Evolutionary conservation across 1,139 yeast species (phyloP).

Genomic region (Blastobotrys petasosporus): DNA sequence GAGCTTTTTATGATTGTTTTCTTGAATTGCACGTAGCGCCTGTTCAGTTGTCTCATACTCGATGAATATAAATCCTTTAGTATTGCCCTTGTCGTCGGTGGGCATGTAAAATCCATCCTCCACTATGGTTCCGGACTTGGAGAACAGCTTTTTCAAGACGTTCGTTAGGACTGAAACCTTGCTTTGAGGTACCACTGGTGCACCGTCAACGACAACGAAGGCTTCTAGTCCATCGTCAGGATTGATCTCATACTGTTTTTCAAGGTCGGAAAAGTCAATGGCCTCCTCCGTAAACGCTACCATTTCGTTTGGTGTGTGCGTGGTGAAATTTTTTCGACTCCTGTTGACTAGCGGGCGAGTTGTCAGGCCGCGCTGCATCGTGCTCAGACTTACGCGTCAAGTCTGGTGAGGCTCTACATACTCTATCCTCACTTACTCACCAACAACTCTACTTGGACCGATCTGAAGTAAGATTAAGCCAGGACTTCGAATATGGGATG

Average conservation of each 20-base stretch:
- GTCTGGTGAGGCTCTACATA: no score
- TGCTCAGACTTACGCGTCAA: no score
- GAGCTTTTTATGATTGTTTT: conserved; percentile 80
- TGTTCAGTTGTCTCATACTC: conserved; percentile 64
- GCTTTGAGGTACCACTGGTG: conserved; percentile 89
- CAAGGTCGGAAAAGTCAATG: conserved; percentile 84
- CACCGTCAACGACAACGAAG: conserved; percentile 87
- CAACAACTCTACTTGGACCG: no score
- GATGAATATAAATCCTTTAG: conserved; percentile 84
- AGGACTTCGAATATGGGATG: no score
- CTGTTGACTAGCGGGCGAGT: no score
- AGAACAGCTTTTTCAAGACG: conserved; percentile 76
- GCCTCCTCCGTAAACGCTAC: conserved; percentile 37
- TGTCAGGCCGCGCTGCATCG: no score
- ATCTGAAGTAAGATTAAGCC: no score
- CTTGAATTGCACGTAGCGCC: conserved; percentile 75
- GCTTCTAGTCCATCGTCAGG: conserved; percentile 62
- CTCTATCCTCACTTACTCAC: no score
- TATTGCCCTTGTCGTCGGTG: conserved; percentile 59
- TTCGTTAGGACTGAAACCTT: conserved; percentile 80
- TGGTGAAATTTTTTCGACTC: no score
- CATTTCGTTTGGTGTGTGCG: no score
- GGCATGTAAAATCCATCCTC: conserved; percentile 77
- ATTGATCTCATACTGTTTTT: conserved; percentile 62
- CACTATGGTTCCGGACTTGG: conserved; percentile 63